Base-by-base conservation (phyloP, 2,329 filamentous ascomycete species). In the Periconia sp. region DNA sequence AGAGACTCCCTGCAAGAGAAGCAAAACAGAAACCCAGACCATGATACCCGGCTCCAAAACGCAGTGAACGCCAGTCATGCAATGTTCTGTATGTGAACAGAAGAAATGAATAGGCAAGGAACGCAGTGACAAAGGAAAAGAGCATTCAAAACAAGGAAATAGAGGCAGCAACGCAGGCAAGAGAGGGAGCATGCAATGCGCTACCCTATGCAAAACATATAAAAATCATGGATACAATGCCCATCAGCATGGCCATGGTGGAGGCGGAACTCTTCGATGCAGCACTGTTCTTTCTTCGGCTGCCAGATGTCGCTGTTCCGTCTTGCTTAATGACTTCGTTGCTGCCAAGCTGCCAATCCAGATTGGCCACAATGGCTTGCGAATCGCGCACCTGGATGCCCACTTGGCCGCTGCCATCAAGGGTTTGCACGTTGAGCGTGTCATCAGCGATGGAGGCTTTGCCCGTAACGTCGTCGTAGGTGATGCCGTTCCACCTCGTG, bases 401-500 rank as follows among this genome's bases (percentile, higher is more conserved):
- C 11, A 66, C 52, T 31, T 57, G 55, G 42, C 69, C 69, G 2
- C 60, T 61, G 27, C 55, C 50, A 14, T 66, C 65, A 1, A 64
- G 56, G 2, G 55, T 64, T 17, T 66, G 48, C 2, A 69, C 73
- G 27, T 66, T 57, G 6, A 70, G 64, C 1, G 61, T 69, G 45
- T 67, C 62, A 33, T 74, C 68, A 17, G 74, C 70, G 10, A 64
- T 55, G 15, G 62, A 72, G 0, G 75, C 68, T n/a, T 65, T 73
- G 53, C 79, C 79, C 40, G 77, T 72, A 33, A 64, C 64, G 54
- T 71, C 75, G 45, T 68, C 57, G 64, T 75, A 82, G 55, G 68
- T 72, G 58, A 82, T 68, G 44, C 79, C 79, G 61, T 81, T 79
- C 74, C 75, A 82, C 8, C 74, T 77, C 1, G 76, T 76, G 45